Conservation (phyloP, 2,329 filamentous ascomycete genomes). For the Pseudocercospora fuligena region DNA sequence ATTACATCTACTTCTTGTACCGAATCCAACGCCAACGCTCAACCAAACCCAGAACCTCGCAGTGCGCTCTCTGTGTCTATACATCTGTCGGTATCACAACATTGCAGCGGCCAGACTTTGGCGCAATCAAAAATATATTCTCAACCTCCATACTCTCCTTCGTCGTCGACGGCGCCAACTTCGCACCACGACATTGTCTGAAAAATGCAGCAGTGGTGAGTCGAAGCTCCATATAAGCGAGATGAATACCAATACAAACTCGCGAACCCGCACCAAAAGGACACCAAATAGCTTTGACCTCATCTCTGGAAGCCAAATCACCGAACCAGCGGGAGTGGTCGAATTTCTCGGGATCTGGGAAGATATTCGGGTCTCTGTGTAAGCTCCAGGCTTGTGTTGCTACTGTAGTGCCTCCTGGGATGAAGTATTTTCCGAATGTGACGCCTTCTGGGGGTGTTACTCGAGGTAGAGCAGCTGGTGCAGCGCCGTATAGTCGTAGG, state of each 20-base stretch:
- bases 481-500: constrained; percentile 43
- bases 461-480: constrained; percentile 43
- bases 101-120: constrained; percentile 9
- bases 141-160: constrained; percentile 28
- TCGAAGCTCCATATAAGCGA: constrained; percentile 32
- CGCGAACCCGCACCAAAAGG: constrained; percentile 28
- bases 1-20: too few species aligned
- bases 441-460: constrained; percentile 42
- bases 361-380: constrained; percentile 43
- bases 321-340: constrained; percentile 21
- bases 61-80: neutral
- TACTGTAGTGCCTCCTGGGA: constrained; percentile 44
- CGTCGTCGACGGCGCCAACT: constrained; percentile 24
- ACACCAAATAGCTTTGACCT: constrained; percentile 17
- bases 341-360: constrained; percentile 22
- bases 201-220: constrained; percentile 29
- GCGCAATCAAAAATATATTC: constrained; percentile 21
- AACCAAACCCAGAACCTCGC: neutral
- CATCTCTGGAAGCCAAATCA: constrained; percentile 11
- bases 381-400: constrained; percentile 47
- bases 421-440: constrained; percentile 37
- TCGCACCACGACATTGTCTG: constrained; percentile 24
- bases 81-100: constrained; percentile 4
- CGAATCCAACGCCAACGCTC: too few species aligned
- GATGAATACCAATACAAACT: constrained; percentile 30